A percentile compares a stretch with the other conserved stretches of the same genome.
These are phyloP conservation scores for Russula sp. DNA, from an alignment of 768 basidiomycete genomes.

Conservation along the genomic window DNA sequence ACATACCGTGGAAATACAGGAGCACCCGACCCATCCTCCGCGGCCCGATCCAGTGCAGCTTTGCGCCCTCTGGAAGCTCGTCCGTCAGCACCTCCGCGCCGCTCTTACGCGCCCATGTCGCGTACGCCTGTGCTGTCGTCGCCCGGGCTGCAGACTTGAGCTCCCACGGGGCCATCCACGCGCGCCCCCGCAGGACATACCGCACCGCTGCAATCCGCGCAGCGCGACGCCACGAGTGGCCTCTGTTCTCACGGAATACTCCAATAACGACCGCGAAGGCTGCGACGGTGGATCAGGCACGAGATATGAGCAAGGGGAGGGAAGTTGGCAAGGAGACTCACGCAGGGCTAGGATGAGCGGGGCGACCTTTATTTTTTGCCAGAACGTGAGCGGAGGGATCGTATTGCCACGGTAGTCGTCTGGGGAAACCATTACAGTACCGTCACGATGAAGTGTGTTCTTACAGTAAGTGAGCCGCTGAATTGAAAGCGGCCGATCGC, in stretches of 20 bases:
- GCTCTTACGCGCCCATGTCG: too few relatives aligned
- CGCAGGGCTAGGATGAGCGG: not conserved
- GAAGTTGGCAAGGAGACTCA: not conserved
- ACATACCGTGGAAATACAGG: not conserved
- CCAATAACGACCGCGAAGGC: slow-evolving; percentile 10
- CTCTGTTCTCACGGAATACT: slow-evolving; percentile 6
- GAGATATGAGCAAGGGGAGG: too few relatives aligned
- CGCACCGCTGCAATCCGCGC: not conserved
- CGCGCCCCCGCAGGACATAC: not conserved
- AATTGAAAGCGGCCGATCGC: too few relatives aligned
- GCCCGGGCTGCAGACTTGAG: not conserved
- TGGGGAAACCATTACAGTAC: too few relatives aligned
- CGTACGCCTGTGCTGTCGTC: not conserved
- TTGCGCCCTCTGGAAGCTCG: not conserved
- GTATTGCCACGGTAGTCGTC: too few relatives aligned
- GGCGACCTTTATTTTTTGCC: too few relatives aligned
- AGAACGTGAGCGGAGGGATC: too few relatives aligned
- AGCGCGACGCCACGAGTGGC: slow-evolving; percentile 7
- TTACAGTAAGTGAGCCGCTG: too few relatives aligned
- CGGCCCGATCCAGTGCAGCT: too few relatives aligned
- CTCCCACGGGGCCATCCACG: not conserved
- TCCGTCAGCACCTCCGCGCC: not conserved
- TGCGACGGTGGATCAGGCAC: not conserved
- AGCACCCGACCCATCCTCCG: too few relatives aligned
- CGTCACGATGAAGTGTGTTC: too few relatives aligned